Conservation (phyloP, 441 rosid species). For the Arabidopsis hybrid region DNA sequence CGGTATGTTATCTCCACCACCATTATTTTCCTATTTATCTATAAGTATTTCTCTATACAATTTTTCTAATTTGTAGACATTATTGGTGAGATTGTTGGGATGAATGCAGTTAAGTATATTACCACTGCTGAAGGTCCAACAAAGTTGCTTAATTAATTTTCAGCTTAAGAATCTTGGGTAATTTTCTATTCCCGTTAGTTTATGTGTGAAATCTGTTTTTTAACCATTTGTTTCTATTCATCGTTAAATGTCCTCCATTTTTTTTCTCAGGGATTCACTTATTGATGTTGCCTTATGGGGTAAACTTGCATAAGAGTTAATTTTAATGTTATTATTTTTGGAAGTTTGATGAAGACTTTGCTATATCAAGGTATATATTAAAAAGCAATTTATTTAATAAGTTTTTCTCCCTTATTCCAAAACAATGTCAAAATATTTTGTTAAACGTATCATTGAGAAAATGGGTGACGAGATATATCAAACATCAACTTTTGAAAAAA, state of each 20-base stretch:
- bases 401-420: no score
- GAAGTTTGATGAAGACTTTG: slow-evolving; percentile 7
- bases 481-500: no score
- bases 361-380: not conserved
- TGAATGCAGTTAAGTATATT: not conserved
- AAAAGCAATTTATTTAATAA: no score
- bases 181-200: not conserved
- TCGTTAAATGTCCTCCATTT: not conserved
- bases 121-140: not conserved
- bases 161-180: not conserved
- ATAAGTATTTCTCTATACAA: not conserved
- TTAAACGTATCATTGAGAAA: no score
- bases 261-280: not conserved
- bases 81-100: not conserved
- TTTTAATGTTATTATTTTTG: no score
- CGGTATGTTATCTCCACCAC: not conserved
- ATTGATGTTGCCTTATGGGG: slow-evolving; percentile 8
- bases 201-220: not conserved
- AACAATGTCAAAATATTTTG: no score
- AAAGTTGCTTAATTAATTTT: not conserved
- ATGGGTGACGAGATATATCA: no score
- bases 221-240: not conserved
- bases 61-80: not conserved
- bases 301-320: no score
- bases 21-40: not conserved